Conservation (phyloP, 805 yeast genomes). For the Saccharomycopsis oosterbeekiorum region DNA sequence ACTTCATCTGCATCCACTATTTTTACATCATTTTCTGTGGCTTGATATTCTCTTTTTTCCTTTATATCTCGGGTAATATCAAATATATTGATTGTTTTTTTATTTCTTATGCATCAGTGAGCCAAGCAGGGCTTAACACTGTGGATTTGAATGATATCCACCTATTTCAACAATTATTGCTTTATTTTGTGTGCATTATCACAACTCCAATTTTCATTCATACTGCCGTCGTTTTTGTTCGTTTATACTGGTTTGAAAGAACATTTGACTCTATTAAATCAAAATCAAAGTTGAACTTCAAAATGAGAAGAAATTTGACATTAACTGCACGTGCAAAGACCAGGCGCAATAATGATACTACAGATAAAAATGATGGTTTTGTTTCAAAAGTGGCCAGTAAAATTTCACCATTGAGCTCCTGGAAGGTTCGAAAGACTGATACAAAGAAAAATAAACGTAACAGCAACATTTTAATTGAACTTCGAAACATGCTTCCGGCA, state of each 20-base stretch:
- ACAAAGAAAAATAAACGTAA: background rate
- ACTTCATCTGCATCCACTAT: conserved; percentile 55
- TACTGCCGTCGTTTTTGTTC: conserved; percentile 60
- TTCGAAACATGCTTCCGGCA: background rate
- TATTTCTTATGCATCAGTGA: conserved; percentile 62
- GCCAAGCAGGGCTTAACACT: conserved; percentile 91
- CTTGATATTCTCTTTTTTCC: conserved; percentile 59
- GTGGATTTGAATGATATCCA: conserved; percentile 53
- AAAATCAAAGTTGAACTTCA: conserved; percentile 66
- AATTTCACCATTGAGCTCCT: background rate
- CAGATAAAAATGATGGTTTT: background rate
- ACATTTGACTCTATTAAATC: conserved; percentile 74
- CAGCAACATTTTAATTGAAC: background rate
- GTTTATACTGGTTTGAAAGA: conserved; percentile 85
- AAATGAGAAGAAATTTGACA: conserved; percentile 74
- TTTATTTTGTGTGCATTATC: conserved; percentile 52
- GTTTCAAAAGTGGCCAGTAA: background rate
- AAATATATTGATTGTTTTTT: conserved; percentile 73
- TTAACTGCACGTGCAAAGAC: conserved; percentile 40
- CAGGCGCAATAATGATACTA: background rate
- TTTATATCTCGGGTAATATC: conserved; percentile 64
- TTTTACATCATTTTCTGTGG: conserved; percentile 52
- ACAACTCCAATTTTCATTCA: conserved; percentile 89
- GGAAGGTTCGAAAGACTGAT: conserved; percentile 10
- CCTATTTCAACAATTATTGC: conserved; percentile 70